Conservation (phyloP, 169 alveolate genomes). For the Babesia bigemina region DNA sequence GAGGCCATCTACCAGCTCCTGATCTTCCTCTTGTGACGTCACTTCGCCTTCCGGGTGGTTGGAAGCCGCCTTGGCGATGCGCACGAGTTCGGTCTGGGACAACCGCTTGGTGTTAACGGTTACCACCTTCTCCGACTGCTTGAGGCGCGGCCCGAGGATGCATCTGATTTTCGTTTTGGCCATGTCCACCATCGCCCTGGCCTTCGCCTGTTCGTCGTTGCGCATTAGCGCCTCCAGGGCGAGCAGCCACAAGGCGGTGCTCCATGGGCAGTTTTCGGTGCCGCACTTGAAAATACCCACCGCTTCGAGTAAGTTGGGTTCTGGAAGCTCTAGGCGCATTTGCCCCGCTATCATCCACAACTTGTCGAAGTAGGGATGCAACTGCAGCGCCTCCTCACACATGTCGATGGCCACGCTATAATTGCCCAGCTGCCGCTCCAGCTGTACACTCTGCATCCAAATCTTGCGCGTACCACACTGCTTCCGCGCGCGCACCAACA, state of each 20-base stretch:
- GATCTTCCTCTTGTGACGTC: slow-evolving; percentile 54
- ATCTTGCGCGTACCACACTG: slow-evolving; percentile 82
- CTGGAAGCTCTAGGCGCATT: slow-evolving; percentile 74
- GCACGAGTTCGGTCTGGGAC: slow-evolving; percentile 52
- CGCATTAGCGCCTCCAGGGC: slow-evolving; percentile 83
- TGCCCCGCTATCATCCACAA: slow-evolving; percentile 92
- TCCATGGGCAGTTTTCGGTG: slow-evolving; percentile 70
- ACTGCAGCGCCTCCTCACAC: slow-evolving; percentile 79
- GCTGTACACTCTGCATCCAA: slow-evolving; percentile 92
- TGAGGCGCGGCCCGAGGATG: slow-evolving; percentile 86
- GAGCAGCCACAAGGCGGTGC: slow-evolving; percentile 87
- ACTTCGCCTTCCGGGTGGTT: slow-evolving; percentile 29
- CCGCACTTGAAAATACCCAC: slow-evolving; percentile 36
- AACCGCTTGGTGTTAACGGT: slow-evolving; percentile 59
- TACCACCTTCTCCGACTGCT: slow-evolving; percentile 70
- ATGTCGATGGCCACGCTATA: slow-evolving; percentile 76
- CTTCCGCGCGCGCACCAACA: slow-evolving; percentile 88
- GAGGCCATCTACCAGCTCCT: slow-evolving; percentile 47
- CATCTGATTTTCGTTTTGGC: slow-evolving; percentile 75
- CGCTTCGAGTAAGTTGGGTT: slow-evolving; percentile 31
- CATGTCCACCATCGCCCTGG: slow-evolving; percentile 89
- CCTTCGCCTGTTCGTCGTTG: slow-evolving; percentile 81
- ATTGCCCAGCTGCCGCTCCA: slow-evolving; percentile 86
- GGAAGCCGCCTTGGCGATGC: slow-evolving; percentile 60
- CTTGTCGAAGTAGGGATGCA: slow-evolving; percentile 85